Evolutionary conservation across 2,329 filamentous ascomycete genomes (phyloP).

Genomic region (Nemania diffusa): DNA sequence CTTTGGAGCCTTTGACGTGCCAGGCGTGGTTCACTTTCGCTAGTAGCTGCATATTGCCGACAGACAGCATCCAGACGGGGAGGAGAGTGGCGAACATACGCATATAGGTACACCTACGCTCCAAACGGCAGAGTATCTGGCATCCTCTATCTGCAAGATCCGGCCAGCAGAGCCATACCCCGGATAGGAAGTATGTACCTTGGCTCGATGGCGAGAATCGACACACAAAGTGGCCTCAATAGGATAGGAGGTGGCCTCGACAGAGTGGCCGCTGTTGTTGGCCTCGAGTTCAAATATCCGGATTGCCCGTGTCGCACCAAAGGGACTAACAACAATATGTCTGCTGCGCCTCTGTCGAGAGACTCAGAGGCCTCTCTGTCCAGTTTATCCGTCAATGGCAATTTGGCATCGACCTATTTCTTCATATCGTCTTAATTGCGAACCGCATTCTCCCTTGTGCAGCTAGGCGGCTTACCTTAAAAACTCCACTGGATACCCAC

Average conservation of each 20-base stretch:
- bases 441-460: conserved; percentile 30
- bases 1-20: conserved; percentile 27
- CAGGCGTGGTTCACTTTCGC: conserved; percentile 31
- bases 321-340: conserved; percentile 21
- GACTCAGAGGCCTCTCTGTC: conserved; percentile 22
- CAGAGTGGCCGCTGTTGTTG: conserved; percentile 25
- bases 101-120: conserved; percentile 16
- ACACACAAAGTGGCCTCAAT: neutral
- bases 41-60: conserved; percentile 36
- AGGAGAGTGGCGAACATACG: conserved; percentile 13
- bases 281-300: conserved; percentile 32
- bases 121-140: conserved; percentile 32
- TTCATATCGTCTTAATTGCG: conserved; percentile 37
- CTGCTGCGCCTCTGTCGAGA: conserved; percentile 28
- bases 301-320: conserved; percentile 34
- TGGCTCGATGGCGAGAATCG: conserved; percentile 9
- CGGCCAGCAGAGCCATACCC: conserved; percentile 22
- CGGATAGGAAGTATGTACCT: conserved; percentile 13
- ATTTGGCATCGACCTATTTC: conserved; percentile 40
- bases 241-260: too few species aligned
- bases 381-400: conserved; percentile 47
- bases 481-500: conserved; percentile 24
- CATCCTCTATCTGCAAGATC: conserved; percentile 30
- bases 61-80: conserved; percentile 11
- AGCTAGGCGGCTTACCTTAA: conserved; percentile 27